phyloP scores from a whole-genome alignment of 176 grass and related monocot species.

The Hyparrhenia diplandra region DNA sequence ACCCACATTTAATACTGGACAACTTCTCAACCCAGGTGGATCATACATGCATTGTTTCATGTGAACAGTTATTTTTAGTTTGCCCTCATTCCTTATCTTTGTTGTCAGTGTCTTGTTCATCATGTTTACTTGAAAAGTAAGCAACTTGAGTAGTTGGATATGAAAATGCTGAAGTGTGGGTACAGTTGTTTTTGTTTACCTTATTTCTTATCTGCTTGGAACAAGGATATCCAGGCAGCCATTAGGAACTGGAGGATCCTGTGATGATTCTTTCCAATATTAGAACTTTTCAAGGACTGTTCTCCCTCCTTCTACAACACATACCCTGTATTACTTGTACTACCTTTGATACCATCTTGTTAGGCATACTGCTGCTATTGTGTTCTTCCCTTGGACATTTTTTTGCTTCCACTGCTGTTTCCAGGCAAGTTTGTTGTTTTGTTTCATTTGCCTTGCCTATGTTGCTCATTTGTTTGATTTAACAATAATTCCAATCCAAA shows the following conservation, averaged over 20 bases:
- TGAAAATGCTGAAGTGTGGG: neutral
- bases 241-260: neutral
- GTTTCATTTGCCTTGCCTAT: neutral
- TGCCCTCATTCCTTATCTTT: neutral
- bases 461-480: neutral
- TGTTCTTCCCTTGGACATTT: neutral
- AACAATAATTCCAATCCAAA: neutral
- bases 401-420: neutral
- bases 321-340: neutral
- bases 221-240: too few relatives aligned
- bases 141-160: neutral
- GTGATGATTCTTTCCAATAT: neutral
- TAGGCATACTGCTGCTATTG: neutral
- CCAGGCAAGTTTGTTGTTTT: neutral
- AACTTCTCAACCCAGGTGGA: slow-evolving; percentile 74
- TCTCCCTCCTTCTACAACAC: neutral
- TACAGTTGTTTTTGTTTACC: neutral
- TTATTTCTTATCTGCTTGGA: neutral
- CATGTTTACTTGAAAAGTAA: neutral
- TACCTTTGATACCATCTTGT: neutral
- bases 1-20: slow-evolving; percentile 86
- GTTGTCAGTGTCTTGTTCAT: neutral
- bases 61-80: neutral
- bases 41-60: slow-evolving; percentile 1
- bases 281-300: neutral